These are phyloP conservation scores for Monosporascus cannonballus DNA, from an alignment of 2,329 filamentous ascomycete genomes.

Conservation along the genomic window DNA sequence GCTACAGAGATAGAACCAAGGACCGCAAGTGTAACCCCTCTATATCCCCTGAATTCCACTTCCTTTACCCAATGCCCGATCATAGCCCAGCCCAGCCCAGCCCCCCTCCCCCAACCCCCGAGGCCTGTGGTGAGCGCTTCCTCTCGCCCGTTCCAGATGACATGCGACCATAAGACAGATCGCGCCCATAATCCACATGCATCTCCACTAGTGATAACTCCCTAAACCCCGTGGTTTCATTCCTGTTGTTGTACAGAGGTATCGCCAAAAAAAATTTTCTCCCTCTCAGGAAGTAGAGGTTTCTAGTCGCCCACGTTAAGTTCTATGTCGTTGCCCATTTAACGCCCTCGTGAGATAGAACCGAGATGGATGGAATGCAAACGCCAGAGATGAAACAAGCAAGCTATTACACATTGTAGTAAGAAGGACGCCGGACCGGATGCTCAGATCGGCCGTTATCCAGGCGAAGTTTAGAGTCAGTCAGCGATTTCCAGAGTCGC, in stretches of 20 bases:
- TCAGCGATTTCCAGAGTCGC: not conserved
- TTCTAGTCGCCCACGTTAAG: constrained; percentile 15
- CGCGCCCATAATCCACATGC: no score
- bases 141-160: not conserved
- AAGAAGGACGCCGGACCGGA: constrained; percentile 5
- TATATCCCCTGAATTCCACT: not conserved
- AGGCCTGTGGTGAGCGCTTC: no score
- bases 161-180: not conserved
- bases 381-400: constrained; percentile 10
- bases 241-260: constrained; percentile 9
- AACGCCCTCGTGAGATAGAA: constrained; percentile 6
- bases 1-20: not conserved
- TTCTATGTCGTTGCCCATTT: constrained; percentile 13
- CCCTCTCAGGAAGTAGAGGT: not conserved
- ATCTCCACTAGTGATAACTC: not conserved
- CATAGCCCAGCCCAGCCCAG: no score
- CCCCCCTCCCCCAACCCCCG: no score
- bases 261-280: constrained; percentile 8
- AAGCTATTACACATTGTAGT: constrained; percentile 17
- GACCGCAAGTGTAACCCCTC: not conserved
- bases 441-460: not conserved
- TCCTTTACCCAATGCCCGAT: not conserved
- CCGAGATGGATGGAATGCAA: constrained; percentile 1
- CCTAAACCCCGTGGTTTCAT: constrained; percentile 8
- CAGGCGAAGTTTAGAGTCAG: not conserved